These are phyloP conservation scores for Zygotorulaspora danielsina DNA, from an alignment of 805 yeast species.

Conservation along the genomic window DNA sequence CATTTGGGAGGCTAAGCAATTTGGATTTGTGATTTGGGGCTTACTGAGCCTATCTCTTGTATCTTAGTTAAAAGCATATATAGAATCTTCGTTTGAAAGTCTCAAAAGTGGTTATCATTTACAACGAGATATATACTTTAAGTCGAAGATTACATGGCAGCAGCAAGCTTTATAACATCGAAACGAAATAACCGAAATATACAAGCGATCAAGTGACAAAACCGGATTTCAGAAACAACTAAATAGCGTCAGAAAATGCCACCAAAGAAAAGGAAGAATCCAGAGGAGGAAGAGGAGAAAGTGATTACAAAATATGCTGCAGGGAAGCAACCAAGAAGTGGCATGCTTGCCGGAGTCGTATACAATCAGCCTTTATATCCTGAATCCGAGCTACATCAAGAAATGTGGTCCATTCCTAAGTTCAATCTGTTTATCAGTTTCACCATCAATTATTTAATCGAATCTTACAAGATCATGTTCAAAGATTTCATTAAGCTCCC, in stretches of 20 bases:
- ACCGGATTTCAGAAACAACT: no score
- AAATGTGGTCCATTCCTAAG: slow-evolving; percentile 34
- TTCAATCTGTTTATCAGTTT: slow-evolving; percentile 31
- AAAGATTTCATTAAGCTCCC: slow-evolving; percentile 69
- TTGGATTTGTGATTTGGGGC: neutral
- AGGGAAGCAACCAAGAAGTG: slow-evolving; percentile 34
- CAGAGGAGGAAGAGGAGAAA: slow-evolving; percentile 14
- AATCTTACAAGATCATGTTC: slow-evolving; percentile 29
- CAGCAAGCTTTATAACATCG: no score
- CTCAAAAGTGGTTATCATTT: no score
- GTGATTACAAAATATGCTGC: slow-evolving; percentile 25
- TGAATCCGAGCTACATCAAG: slow-evolving; percentile 30
- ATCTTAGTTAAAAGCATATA: no score
- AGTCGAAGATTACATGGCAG: no score
- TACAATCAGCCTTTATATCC: slow-evolving; percentile 31
- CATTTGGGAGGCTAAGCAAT: no score
- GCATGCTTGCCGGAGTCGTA: slow-evolving; percentile 22
- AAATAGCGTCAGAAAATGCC: slow-evolving; percentile 14
- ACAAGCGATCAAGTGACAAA: no score
- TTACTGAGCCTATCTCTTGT: no score
- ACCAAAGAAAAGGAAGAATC: slow-evolving; percentile 23
- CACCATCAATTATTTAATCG: slow-evolving; percentile 29
- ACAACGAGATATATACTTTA: no score
- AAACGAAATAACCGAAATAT: no score
- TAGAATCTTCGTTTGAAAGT: no score